Conservation (phyloP, 116 monocot genomes). For the Trichopus zeylanicus region DNA sequence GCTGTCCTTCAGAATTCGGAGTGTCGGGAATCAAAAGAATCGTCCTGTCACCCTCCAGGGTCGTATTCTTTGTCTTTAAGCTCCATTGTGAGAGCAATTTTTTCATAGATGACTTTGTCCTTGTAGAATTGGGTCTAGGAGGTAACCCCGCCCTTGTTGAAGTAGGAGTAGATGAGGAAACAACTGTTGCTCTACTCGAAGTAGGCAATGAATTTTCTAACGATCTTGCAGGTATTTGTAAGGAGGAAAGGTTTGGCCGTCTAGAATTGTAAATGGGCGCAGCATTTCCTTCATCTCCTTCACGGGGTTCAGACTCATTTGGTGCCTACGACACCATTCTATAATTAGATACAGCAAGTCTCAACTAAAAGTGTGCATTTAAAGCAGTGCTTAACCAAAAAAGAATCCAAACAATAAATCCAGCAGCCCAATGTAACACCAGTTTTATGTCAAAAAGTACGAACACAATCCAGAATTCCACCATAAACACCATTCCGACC, state of each 20-base stretch:
- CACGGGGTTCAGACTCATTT: constrained; percentile 23
- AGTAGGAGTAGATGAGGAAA: constrained; percentile 28
- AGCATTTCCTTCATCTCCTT: constrained; percentile 17
- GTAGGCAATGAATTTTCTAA: constrained; percentile 39
- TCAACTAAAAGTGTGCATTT: too few relatives aligned
- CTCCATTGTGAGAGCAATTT: constrained; percentile 49
- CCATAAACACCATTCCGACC: too few relatives aligned
- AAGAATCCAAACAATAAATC: too few relatives aligned
- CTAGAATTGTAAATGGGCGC: constrained; percentile 19
- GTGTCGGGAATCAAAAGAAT: constrained; percentile 35
- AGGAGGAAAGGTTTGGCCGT: constrained; percentile 55
- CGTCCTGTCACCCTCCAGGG: constrained; percentile 39
- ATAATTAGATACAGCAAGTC: too few relatives aligned
- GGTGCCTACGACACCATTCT: not conserved
- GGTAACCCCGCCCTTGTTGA: constrained; percentile 57
- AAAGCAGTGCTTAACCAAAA: too few relatives aligned
- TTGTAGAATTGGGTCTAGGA: constrained; percentile 39
- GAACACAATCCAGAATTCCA: too few relatives aligned
- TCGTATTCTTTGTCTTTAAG: constrained; percentile 30
- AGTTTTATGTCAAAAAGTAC: too few relatives aligned
- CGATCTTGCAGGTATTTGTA: constrained; percentile 64
- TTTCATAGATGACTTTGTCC: constrained; percentile 41
- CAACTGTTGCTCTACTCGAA: constrained; percentile 31
- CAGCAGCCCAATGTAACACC: too few relatives aligned
- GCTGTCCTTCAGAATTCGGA: constrained; percentile 39